phyloP scores from a whole-genome alignment of 805 yeast genomes.

The Candida ulmi region DNA sequence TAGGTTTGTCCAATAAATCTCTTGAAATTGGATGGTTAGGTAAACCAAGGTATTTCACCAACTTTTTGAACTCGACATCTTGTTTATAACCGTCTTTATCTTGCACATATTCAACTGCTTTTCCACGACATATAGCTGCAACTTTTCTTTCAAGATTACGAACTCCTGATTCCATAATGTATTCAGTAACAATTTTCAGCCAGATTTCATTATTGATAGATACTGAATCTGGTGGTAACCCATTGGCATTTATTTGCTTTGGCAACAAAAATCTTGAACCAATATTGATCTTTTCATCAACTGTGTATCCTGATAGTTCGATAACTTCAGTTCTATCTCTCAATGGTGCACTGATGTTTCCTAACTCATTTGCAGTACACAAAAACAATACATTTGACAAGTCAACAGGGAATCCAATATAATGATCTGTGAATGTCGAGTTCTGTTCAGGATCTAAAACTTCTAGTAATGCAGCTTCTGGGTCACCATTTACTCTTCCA shows the following conservation, averaged over 20 bases:
- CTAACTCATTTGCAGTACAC: slow-evolving; percentile 80
- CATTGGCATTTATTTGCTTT: slow-evolving; percentile 66
- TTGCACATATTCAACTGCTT: slow-evolving; percentile 61
- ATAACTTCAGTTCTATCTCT: slow-evolving; percentile 82
- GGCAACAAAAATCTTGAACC: slow-evolving; percentile 68
- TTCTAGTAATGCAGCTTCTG: slow-evolving; percentile 83
- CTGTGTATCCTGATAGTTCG: slow-evolving; percentile 73
- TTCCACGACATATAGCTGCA: slow-evolving; percentile 73
- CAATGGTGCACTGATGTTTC: slow-evolving; percentile 67
- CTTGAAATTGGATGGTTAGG: slow-evolving; percentile 42
- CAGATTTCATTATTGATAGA: slow-evolving; percentile 47
- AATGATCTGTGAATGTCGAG: slow-evolving; percentile 70
- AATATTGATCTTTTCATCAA: slow-evolving; percentile 68
- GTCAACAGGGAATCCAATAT: slow-evolving; percentile 80
- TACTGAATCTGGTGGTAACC: slow-evolving; percentile 43
- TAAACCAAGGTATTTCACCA: slow-evolving; percentile 65
- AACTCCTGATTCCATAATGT: slow-evolving; percentile 85
- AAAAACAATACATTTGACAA: slow-evolving; percentile 74
- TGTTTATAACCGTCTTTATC: slow-evolving; percentile 9
- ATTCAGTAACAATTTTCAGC: slow-evolving; percentile 55
- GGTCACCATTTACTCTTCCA: slow-evolving; percentile 66
- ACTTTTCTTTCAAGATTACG: slow-evolving; percentile 71
- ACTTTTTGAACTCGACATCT: slow-evolving; percentile 43
- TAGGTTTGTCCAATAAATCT: slow-evolving; percentile 39
- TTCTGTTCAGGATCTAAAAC: slow-evolving; percentile 91